These are phyloP conservation scores for Thermothelomyces thermophilus DNA, from an alignment of 2,329 filamentous ascomycete genomes.

Conservation along the genomic window DNA sequence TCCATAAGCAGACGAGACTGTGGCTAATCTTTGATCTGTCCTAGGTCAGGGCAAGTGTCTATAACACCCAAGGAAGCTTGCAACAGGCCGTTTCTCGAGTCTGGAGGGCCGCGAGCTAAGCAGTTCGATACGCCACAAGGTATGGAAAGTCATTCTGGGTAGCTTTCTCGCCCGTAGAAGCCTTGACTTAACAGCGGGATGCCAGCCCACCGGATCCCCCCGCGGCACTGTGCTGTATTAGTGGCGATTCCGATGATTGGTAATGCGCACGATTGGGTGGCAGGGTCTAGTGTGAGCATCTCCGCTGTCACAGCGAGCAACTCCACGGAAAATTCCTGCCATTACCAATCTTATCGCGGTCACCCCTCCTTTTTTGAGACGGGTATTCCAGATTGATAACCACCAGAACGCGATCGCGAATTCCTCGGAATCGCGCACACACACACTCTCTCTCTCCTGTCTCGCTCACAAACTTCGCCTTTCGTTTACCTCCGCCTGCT, in stretches of 20 bases:
- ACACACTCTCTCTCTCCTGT: too few relatives aligned
- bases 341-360: constrained; percentile 17
- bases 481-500: neutral
- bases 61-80: too few relatives aligned
- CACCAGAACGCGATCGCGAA: neutral
- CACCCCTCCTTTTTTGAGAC: constrained; percentile 3
- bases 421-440: neutral
- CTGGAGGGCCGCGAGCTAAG: too few relatives aligned
- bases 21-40: too few relatives aligned
- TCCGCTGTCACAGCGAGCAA: constrained; percentile 15
- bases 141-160: too few relatives aligned
- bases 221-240: constrained; percentile 8
- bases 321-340: constrained; percentile 17
- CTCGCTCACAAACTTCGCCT: too few relatives aligned
- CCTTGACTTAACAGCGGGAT: too few relatives aligned
- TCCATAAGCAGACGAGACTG: too few relatives aligned
- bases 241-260: constrained; percentile 17
- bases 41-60: too few relatives aligned
- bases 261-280: constrained; percentile 11
- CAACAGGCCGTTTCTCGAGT: too few relatives aligned
- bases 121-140: too few relatives aligned
- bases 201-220: neutral
- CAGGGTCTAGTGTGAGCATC: neutral
- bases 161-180: too few relatives aligned
- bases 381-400: neutral